Conservation (phyloP, 345 rosid species). For the Eucalyptus decipiens region DNA sequence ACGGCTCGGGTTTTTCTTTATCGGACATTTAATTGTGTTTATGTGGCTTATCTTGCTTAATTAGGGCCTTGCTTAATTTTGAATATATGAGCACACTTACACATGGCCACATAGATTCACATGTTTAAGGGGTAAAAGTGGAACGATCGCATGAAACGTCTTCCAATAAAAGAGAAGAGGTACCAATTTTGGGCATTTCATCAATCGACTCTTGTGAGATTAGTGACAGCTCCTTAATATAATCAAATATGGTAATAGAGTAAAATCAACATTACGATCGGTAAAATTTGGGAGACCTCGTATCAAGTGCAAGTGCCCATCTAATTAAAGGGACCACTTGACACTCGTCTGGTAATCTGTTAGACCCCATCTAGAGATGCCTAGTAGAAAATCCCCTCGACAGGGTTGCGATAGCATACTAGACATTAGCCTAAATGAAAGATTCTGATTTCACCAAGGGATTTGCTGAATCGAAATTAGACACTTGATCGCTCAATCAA, state of each 20-base stretch:
- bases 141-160: background rate
- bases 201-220: background rate
- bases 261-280: accelerated
- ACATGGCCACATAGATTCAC: background rate
- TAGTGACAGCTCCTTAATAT: background rate
- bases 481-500: background rate
- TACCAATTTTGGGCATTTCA: background rate
- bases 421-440: background rate
- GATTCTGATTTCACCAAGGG: background rate
- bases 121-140: background rate
- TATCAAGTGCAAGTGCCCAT: background rate
- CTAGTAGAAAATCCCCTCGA: accelerated
- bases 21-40: background rate
- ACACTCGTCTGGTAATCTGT: accelerated
- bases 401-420: background rate
- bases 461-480: background rate
- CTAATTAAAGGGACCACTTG: accelerated
- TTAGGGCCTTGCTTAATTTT: background rate
- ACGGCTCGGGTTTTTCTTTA: background rate
- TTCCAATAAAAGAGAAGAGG: background rate
- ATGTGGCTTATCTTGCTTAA: background rate
- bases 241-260: accelerated
- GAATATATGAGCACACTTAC: background rate
- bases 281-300: accelerated
- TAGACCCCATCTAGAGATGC: background rate